Evolutionary conservation across 2,329 filamentous ascomycete genomes (phyloP), one percentile per base, ranked within the genome.

Genomic region (Boeremia lycopersici): DNA sequence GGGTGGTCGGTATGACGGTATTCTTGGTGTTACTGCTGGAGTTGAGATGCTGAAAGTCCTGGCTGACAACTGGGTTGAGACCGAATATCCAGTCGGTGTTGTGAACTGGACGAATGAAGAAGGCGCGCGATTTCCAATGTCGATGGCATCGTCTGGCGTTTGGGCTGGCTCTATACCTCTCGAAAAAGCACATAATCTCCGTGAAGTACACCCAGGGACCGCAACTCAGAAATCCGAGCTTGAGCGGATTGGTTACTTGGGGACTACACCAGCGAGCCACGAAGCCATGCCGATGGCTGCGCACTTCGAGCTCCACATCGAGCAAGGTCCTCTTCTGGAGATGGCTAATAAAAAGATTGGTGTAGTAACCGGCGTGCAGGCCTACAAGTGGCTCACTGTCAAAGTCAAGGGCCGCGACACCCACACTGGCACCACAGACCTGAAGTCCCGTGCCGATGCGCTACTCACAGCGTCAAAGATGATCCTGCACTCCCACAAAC

Each of bases 101-200:
- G 85, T 93, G 2, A 91, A 92, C 67, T 91, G 88, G 88, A 92
- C 88, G 2, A 90, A 90, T 67, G 90, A 95, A 76, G 91, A 95
- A 76, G 90, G 90, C 2, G 90, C 90, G 1, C 83, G 90, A 0
- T 93, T 93, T 60, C 89, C 90, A 0, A 86, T 86, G 48, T 89
- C 85, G 28, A 92, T 91, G 85, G 77, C 89, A 25, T 80, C 86
- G 0, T 91, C 89, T 0, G 89, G 88, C 1, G 90, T 93, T 12
- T 93, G 90, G 89, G 85, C 89, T 0, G 88, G 81, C n/a, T 78
- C 78, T 0, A 87, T 90, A 8, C 76, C 87, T 0, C 74, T 90
- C 3, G 81, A 86, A 12, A 79, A 76, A 44, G 11, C 86, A 86
- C 72, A 90, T 68, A 79, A 76, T 33, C 77, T 89, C 6, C 79